Evolutionary conservation across 306 rosid genomes (phyloP).

Genomic region (Arachis stenosperma): DNA sequence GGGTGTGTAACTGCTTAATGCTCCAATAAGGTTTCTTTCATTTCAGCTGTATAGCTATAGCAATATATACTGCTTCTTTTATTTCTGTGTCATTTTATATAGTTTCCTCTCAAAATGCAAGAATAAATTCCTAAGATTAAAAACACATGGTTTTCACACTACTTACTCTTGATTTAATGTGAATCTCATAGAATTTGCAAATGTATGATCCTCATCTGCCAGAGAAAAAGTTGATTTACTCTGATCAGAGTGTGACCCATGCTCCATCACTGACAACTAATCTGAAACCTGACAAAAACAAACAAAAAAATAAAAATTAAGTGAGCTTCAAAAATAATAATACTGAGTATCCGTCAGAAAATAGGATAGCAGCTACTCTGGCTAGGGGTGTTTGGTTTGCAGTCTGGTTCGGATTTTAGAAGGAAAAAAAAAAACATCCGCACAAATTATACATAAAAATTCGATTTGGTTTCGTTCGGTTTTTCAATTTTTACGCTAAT

Average conservation of each 20-base stretch:
- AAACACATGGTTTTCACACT: neutral
- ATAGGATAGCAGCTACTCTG: too few relatives aligned
- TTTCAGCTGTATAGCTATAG: too few relatives aligned
- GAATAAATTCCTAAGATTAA: neutral
- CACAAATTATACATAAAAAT: too few relatives aligned
- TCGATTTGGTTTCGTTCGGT: too few relatives aligned
- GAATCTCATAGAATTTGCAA: constrained; percentile 70
- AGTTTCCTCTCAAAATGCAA: neutral
- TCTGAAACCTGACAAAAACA: constrained; percentile 10
- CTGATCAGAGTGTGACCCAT: constrained; percentile 62
- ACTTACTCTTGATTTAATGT: constrained; percentile 80
- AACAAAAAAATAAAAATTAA: neutral
- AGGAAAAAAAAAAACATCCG: too few relatives aligned
- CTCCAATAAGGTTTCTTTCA: too few relatives aligned
- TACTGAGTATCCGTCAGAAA: neutral
- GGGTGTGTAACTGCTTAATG: too few relatives aligned
- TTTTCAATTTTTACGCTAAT: too few relatives aligned
- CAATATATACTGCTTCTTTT: too few relatives aligned
- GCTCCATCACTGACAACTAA: constrained; percentile 51
- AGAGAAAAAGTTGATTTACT: constrained; percentile 72
- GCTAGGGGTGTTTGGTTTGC: too few relatives aligned
- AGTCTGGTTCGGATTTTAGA: too few relatives aligned
- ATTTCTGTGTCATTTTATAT: too few relatives aligned
- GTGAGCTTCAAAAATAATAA: constrained; percentile 1
- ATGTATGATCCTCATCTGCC: constrained; percentile 76